Evolutionary conservation across 345 rosid species (phyloP).

Genomic region (Adansonia digitata): DNA sequence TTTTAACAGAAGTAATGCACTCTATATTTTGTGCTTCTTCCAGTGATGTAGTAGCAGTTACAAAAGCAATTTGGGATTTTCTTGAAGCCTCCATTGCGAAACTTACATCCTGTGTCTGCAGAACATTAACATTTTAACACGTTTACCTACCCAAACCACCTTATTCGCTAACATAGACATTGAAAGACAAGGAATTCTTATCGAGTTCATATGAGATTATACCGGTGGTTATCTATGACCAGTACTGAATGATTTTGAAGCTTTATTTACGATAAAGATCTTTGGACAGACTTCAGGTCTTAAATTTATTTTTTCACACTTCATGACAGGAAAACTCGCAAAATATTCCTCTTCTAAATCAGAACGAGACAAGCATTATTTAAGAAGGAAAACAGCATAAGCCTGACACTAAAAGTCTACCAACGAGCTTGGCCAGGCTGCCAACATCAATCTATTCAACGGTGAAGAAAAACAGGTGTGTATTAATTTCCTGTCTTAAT

Average conservation of each 20-base stretch:
- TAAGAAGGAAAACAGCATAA: conserved; percentile 8
- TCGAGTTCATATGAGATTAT: conserved; percentile 1
- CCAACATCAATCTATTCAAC: neutral
- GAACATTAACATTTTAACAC: conserved; percentile 23
- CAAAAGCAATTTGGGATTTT: conserved; percentile 53
- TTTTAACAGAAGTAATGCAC: conserved; percentile 42
- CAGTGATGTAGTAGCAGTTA: conserved; percentile 32
- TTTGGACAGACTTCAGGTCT: neutral
- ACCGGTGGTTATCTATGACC: neutral
- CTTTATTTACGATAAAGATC: neutral
- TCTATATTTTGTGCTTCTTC: conserved; percentile 41
- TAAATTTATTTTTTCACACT: neutral
- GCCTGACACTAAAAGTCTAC: neutral
- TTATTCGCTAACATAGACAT: conserved; percentile 3
- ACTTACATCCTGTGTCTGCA: conserved; percentile 63
- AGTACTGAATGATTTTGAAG: neutral
- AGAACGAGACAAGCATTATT: neutral
- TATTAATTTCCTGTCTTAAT: neutral
- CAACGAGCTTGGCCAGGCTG: neutral
- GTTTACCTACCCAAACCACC: conserved; percentile 13
- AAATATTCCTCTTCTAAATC: neutral
- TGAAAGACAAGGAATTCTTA: conserved; percentile 5
- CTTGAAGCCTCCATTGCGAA: conserved; percentile 77
- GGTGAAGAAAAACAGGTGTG: neutral
- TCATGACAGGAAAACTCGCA: neutral